These are phyloP conservation scores for Ottelia alismoides DNA, from an alignment of 106 monocot genomes.

Conservation along the genomic window DNA sequence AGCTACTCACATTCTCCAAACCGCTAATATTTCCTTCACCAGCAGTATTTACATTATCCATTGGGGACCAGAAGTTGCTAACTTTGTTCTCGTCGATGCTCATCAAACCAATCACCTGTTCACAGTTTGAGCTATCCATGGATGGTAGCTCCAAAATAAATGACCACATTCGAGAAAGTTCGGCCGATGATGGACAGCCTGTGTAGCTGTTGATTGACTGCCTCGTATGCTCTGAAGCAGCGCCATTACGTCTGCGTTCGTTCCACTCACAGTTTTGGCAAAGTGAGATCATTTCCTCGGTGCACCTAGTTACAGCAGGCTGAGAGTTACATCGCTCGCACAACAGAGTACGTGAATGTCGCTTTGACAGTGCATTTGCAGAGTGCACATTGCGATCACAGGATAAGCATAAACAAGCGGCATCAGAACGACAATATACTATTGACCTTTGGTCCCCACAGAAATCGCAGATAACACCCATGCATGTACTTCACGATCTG, in stretches of 20 bases:
- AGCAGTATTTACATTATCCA: slow-evolving; percentile 15
- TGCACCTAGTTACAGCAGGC: slow-evolving; percentile 51
- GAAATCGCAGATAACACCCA: slow-evolving; percentile 74
- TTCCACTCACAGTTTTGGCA: slow-evolving; percentile 83
- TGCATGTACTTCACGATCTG: too few species aligned
- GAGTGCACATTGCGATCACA: slow-evolving; percentile 88
- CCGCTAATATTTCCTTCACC: slow-evolving; percentile 12
- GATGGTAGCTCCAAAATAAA: slow-evolving; percentile 42
- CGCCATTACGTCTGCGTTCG: slow-evolving; percentile 15
- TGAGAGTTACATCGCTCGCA: slow-evolving; percentile 64
- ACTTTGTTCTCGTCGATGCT: slow-evolving; percentile 50
- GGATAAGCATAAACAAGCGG: slow-evolving; percentile 77
- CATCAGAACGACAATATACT: slow-evolving; percentile 82
- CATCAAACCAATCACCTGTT: slow-evolving; percentile 44
- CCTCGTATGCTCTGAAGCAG: slow-evolving; percentile 44
- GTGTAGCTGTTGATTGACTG: slow-evolving; percentile 70
- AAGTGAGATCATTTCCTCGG: slow-evolving; percentile 58
- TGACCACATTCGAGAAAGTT: slow-evolving; percentile 76
- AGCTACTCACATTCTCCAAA: slow-evolving; percentile 21
- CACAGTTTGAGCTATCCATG: slow-evolving; percentile 26
- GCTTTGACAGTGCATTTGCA: slow-evolving; percentile 74
- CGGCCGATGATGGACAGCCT: slow-evolving; percentile 76
- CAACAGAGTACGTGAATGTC: slow-evolving; percentile 75
- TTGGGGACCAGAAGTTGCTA: slow-evolving; percentile 25
- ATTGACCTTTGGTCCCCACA: slow-evolving; percentile 70